Base-by-base conservation (phyloP, 73 alveolate genomes). In the Uronychia setigera region DNA sequence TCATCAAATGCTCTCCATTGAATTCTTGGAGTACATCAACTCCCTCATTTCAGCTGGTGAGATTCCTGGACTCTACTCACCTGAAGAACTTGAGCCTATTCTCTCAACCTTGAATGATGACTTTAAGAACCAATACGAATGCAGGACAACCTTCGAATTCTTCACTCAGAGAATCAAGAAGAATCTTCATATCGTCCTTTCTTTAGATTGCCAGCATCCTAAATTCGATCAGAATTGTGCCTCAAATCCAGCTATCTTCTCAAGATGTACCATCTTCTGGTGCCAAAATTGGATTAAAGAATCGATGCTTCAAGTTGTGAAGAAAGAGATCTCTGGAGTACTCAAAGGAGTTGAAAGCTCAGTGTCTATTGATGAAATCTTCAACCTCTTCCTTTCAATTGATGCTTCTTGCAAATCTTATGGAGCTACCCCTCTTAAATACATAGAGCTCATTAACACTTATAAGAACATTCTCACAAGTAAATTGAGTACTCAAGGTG, bases 31-130 rank as follows among this genome's bases (percentile, higher is more conserved):
- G 92, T 95, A 97, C 76, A 84, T 97, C 58, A 95, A 95, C 82
- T 84, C 95, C 33, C 87, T 98, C 77, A 86, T 99, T 32, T 94
- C 99, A 60, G 97, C 99, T 26, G 99, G 99, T 35, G 99, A 99
- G 91, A 98, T 98, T 29, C 99, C 99, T 31, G 99, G 99, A 29
- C 97, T 99, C 57, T 99, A 96, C 87, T 93, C 99, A 0, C 97
- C 98, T 60, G 99, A 98, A 87, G 99, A 97, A 91, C 96, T 96
- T 33, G 99, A 97, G 80, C 97, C 98, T 31, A 84, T 97, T 74
- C 94, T 97, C 60, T 90, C 87, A 0, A 95, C 79, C 85, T 78
- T 96, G 13, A 84, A 93, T 31, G 95, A 94, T 46, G 98, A 96
- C 81, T 88, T 94, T 88, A 93, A 94, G 83, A 88, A 88, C 80